Conservation (phyloP, 495 filamentous ascomycete species). For the Tuber calosporum region DNA sequence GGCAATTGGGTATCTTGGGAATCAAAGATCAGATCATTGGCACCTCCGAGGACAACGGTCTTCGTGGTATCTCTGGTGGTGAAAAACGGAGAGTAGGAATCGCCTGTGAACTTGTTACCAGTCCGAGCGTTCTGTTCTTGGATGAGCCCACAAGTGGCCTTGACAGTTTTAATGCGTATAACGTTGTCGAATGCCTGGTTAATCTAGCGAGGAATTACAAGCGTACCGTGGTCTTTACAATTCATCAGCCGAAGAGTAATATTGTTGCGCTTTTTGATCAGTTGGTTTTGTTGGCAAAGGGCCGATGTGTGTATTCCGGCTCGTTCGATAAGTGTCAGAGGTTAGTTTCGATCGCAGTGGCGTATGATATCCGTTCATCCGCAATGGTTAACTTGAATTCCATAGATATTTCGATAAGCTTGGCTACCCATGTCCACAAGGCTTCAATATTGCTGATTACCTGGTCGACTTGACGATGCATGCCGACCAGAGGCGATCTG, state of each 20-base stretch:
- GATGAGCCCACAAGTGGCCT: constrained; percentile 95
- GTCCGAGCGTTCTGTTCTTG: constrained; percentile 92
- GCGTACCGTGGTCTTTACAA: constrained; percentile 93
- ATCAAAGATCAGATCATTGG: constrained; percentile 93
- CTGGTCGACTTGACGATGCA: constrained; percentile 98
- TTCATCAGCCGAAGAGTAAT: constrained; percentile 98
- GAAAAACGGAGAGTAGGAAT: constrained; percentile 95
- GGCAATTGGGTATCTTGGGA: constrained; percentile 83
- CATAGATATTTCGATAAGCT: constrained; percentile 73
- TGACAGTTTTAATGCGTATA: constrained; percentile 94
- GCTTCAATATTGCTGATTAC: constrained; percentile 98
- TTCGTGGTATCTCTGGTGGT: constrained; percentile 91
- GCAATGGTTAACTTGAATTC: neutral
- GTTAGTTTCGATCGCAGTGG: neutral
- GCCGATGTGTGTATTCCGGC: constrained; percentile 86
- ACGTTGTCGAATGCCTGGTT: constrained; percentile 92
- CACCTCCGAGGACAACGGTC: constrained; percentile 84
- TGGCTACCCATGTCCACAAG: constrained; percentile 85
- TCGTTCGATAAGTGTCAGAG: constrained; percentile 78
- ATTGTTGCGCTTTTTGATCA: constrained; percentile 98
- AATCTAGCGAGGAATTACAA: constrained; percentile 93
- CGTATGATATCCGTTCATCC: neutral
- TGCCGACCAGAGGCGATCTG: constrained; percentile 47
- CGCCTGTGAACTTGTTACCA: constrained; percentile 94
- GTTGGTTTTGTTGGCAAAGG: constrained; percentile 79